Base-by-base conservation (phyloP, 2,329 filamentous ascomycete species). In the Verticillium klebahnii region DNA sequence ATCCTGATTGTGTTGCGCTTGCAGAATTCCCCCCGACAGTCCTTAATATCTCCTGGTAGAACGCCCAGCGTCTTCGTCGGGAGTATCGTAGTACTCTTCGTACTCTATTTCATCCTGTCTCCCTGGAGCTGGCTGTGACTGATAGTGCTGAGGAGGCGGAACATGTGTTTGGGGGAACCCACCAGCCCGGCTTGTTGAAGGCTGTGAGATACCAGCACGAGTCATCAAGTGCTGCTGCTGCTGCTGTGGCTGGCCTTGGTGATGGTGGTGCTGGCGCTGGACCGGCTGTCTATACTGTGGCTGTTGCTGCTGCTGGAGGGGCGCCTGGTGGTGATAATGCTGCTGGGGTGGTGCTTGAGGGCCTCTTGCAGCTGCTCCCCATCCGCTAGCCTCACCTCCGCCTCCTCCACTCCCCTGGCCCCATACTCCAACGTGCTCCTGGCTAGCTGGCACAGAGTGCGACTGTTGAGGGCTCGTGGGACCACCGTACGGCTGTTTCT, bases 401-500 rank as follows among this genome's bases (percentile, higher is more conserved):
- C 58, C 40, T 25, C 57, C 57, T 19, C 25, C 57, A 12, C 50
- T 54, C 2, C 15, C 57, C 15, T 40, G 37, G 17, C 37, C 17
- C 37, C 37, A 40, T 11, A 25, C 25, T n/a, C 31, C 58, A 23
- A 54, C 31, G 14, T 31, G 17, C n/a, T 59, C 58, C n/a, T 59
- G 58, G 31, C 40, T 55, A 4, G 45, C 29, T 2, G 58, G 40
- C 40, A 59, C 58, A 25, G 58, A 54, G n/a, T 54, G 29, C 23
- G 56, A 45, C 19, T 39, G 56, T 25, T 62, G 59, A 25, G 23
- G 59, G 61, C 57, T 37, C 55, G 23, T 29, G 29, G 45, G 45
- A 14, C 57, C 57, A 1, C 29, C 36, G 5, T 56, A 54, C 14
- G 36, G 55, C 19, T 63, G 61, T 66, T 77, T 78, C 68, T 73